Percentiles rank a stretch among this genome's conserved stretches.
Conservation (phyloP, 441 rosid genomes). For the Brassica hybrid region DNA sequence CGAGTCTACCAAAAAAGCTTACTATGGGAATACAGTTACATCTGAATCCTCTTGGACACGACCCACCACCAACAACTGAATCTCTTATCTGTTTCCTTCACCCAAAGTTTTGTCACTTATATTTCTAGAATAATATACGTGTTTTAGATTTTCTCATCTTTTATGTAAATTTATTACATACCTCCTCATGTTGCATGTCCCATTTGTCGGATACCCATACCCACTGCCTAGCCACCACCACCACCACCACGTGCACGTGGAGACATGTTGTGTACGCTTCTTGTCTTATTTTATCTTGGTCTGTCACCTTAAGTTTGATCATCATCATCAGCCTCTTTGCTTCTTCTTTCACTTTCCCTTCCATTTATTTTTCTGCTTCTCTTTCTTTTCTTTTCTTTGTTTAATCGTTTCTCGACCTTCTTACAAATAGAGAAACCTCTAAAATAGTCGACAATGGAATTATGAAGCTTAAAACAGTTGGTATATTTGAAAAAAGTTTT, state of each 20-base stretch:
- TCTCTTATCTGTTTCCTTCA: background rate
- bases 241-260: constrained; percentile 32
- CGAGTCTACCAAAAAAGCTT: constrained; percentile 40
- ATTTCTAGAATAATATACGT: too few relatives aligned
- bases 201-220: background rate
- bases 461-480: too few relatives aligned
- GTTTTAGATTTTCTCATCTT: background rate
- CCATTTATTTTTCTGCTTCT: constrained; percentile 24
- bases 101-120: constrained; percentile 11
- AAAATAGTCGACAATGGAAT: constrained; percentile 18
- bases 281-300: constrained; percentile 30
- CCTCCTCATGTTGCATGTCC: background rate
- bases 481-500: too few relatives aligned
- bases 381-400: background rate
- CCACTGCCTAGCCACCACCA: constrained; percentile 18
- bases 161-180: constrained; percentile 25
- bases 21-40: constrained; percentile 43
- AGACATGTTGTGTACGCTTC: constrained; percentile 43
- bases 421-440: constrained; percentile 19
- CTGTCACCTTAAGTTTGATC: constrained; percentile 32
- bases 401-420: constrained; percentile 27
- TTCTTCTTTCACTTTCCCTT: constrained; percentile 34
- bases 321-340: constrained; percentile 30
- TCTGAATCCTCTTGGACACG: constrained; percentile 45
- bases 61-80: constrained; percentile 29